These are phyloP conservation scores for Umbilicus rupestris DNA, from an alignment of 164 flowering plant species.

Conservation along the genomic window DNA sequence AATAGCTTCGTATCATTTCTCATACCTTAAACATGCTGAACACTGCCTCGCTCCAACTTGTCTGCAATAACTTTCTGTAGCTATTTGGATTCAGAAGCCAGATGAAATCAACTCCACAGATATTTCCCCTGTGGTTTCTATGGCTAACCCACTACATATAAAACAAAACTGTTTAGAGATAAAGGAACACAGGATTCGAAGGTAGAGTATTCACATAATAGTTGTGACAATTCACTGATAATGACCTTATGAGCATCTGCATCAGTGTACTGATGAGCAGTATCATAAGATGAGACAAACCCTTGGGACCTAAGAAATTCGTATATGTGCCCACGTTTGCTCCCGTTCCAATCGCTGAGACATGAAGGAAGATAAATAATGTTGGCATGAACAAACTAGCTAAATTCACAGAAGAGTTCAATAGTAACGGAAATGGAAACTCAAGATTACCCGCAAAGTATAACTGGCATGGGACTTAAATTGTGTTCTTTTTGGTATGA, in stretches of 20 bases:
- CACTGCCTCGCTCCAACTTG: conserved; percentile 90
- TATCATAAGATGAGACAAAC: conserved; percentile 90
- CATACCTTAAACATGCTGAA: conserved; percentile 89
- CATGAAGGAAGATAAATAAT: background rate
- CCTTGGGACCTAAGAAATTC: conserved; percentile 92
- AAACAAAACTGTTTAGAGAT: conserved; percentile 14
- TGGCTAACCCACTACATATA: conserved; percentile 94
- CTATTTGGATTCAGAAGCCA: conserved; percentile 91
- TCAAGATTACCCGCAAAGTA: conserved; percentile 77
- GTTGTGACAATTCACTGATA: background rate
- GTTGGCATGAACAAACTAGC: background rate
- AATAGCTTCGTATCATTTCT: background rate
- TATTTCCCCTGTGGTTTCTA: conserved; percentile 83
- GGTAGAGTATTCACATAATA: too few relatives aligned
- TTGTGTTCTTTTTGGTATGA: conserved; percentile 77
- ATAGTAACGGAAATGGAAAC: background rate
- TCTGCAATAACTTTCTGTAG: conserved; percentile 53
- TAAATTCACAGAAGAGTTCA: conserved; percentile 1
- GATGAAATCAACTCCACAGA: conserved; percentile 95
- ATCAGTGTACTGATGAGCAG: conserved; percentile 90
- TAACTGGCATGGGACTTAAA: conserved; percentile 64
- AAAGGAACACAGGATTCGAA: background rate
- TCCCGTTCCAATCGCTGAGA: conserved; percentile 93
- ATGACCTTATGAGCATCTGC: conserved; percentile 89
- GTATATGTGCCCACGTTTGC: conserved; percentile 96